Evolutionary conservation across 2,329 filamentous ascomycete genomes (phyloP), one percentile per base, ranked within the genome.

Genomic region (Immersiporthe knoxdaviesiana): DNA sequence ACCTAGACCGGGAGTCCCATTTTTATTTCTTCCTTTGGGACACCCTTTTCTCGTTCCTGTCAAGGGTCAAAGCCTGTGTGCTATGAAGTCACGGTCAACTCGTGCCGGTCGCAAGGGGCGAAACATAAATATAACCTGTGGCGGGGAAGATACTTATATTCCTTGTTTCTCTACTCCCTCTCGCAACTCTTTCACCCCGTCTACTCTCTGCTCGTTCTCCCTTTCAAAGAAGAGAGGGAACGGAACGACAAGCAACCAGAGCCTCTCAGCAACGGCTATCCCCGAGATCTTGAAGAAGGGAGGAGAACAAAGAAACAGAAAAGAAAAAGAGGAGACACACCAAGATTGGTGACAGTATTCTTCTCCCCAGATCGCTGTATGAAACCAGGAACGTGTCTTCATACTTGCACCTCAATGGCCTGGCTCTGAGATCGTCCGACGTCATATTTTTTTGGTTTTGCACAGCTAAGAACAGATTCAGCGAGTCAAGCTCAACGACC

Each of bases 321-420:
- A 27, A n/a, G 21, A 50, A 8, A 56, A 14, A 56, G 10, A 27
- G n/a, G n/a, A 27, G 24, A 30, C 14, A 59, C 10, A 47, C 44
- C 18, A 47, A 47, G 44, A 47, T 47, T 8, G 44, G 44, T 47
- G 21, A 47, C 32, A 37, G 11, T 18, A 2, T 59, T 59, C 11
- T 56, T 16, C 27, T 56, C 52, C 52, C 24, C 52, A 27, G 52
- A 60, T 37, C 32, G 41, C 54, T 50, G 41, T 44, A 56, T 41
- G 47, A n/a, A 58, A n/a, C 39, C 56, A 54, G 58, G 61, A 68
- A 69, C 68, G 68, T 69, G 68, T 69, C 68, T 67, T 67, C 63
- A 62, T 67, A 44, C 63, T 37, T 58, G 63, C 27, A 8, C 35
- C 63, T 67, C 63, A 66, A 63, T 69, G 68, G 68, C 59, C 41